phyloP scores from a whole-genome alignment of 2,329 filamentous ascomycete species.

The Aspergillus hiratsukae region DNA sequence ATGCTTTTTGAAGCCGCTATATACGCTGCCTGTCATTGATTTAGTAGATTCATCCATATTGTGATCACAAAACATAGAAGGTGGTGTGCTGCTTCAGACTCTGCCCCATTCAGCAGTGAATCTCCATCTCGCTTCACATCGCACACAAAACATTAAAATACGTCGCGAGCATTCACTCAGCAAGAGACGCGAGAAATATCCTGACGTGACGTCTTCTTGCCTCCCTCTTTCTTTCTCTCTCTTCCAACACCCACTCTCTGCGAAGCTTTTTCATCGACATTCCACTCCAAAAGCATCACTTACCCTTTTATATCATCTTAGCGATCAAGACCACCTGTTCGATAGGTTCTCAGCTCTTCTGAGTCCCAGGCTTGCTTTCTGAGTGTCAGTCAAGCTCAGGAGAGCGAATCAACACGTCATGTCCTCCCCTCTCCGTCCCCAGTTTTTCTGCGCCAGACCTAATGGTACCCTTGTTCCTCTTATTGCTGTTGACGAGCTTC shows the following conservation, averaged over 20 bases:
- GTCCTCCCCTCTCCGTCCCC: conserved; percentile 29
- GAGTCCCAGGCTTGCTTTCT: not conserved
- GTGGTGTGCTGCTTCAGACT: conserved; percentile 1
- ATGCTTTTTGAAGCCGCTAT: not conserved
- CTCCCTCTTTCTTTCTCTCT: conserved; percentile 7
- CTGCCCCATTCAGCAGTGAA: conserved; percentile 8
- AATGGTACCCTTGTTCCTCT: conserved; percentile 40
- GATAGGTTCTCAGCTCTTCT: not conserved
- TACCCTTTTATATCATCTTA: not conserved
- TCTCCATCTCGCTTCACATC: conserved; percentile 7
- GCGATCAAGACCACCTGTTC: not conserved
- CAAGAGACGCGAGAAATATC: conserved; percentile 2
- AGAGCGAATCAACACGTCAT: conserved; percentile 5
- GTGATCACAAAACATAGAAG: conserved; percentile 1
- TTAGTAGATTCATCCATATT: conserved; percentile 1
- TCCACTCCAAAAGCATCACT: not conserved
- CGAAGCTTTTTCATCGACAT: not conserved
- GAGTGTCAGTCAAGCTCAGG: not conserved
- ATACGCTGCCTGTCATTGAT: not conserved
- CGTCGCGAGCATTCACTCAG: conserved; percentile 5
- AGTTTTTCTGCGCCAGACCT: conserved; percentile 41
- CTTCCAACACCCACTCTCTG: not conserved
- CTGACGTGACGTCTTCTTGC: conserved; percentile 6
- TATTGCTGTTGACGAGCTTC: conserved; percentile 45
- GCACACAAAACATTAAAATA: conserved; percentile 4